These are phyloP conservation scores for Cordyceps militaris DNA, from an alignment of 2,329 filamentous ascomycete species.

Conservation along the genomic window DNA sequence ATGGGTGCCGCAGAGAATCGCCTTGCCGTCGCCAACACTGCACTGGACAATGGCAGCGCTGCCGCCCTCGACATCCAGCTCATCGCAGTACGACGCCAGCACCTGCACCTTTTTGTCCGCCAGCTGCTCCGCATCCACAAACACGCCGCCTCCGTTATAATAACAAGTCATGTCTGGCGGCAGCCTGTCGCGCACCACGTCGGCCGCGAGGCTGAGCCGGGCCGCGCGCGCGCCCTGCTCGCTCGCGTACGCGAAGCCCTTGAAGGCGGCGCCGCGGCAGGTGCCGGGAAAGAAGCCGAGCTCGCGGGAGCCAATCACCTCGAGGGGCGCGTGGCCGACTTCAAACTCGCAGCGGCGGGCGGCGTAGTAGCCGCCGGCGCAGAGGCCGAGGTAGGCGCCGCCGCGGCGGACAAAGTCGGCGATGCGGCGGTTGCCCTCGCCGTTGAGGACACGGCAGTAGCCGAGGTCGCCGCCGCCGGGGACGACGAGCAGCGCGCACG, in stretches of 20 bases:
- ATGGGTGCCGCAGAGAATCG: slow-evolving; percentile 79
- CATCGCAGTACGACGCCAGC: slow-evolving; percentile 70
- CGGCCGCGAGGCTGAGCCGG: slow-evolving; percentile 56
- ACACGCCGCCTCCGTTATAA: slow-evolving; percentile 92
- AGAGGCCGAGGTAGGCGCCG: slow-evolving; percentile 83
- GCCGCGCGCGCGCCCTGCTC: slow-evolving; percentile 76
- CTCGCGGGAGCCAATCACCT: slow-evolving; percentile 80
- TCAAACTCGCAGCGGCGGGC: slow-evolving; percentile 81
- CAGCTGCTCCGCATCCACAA: slow-evolving; percentile 67
- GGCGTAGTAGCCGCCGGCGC: slow-evolving; percentile 91
- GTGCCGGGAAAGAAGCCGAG: slow-evolving; percentile 81
- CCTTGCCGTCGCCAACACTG: slow-evolving; percentile 72
- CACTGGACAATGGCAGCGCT: slow-evolving; percentile 78
- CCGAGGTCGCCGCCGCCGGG: slow-evolving; percentile 91
- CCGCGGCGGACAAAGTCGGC: slow-evolving; percentile 77
- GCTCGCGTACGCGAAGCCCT: slow-evolving; percentile 83
- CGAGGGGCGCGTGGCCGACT: slow-evolving; percentile 66
- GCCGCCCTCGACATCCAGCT: slow-evolving; percentile 69
- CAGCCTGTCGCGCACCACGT: slow-evolving; percentile 47
- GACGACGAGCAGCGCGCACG: slow-evolving; percentile 83
- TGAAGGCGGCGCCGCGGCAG: slow-evolving; percentile 80
- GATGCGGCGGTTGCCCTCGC: slow-evolving; percentile 78
- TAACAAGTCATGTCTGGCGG: slow-evolving; percentile 66
- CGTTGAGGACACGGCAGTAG: slow-evolving; percentile 84
- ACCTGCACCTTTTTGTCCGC: slow-evolving; percentile 64